Conservation (phyloP, 768 basidiomycete species). For the Cystofilobasidium ferigula region DNA sequence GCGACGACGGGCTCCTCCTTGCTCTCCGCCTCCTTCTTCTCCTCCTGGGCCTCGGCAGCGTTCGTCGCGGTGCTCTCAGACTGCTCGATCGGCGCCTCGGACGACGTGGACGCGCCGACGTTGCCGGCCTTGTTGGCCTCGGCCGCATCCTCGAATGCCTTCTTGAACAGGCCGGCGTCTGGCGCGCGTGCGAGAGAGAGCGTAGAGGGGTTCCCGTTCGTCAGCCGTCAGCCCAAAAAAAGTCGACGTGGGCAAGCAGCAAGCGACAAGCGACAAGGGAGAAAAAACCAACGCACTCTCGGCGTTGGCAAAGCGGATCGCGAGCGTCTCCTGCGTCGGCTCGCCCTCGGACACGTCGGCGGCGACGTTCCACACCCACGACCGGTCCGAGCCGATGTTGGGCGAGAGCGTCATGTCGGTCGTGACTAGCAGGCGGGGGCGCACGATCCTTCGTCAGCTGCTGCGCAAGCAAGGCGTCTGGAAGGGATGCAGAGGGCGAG, state of each 20-base stretch:
- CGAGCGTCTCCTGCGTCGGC: slow-evolving; percentile 85
- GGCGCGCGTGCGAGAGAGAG: no score
- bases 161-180: slow-evolving; percentile 84
- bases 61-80: background rate
- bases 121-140: background rate
- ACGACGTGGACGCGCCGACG: background rate
- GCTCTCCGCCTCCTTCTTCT: slow-evolving; percentile 3
- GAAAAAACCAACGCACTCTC: slow-evolving; percentile 56
- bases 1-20: slow-evolving; percentile 8
- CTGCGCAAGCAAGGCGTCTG: background rate
- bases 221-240: background rate
- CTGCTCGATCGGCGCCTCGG: background rate
- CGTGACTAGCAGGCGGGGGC: slow-evolving; percentile 49
- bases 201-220: no score
- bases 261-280: slow-evolving; percentile 11
- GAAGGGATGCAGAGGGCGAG: background rate
- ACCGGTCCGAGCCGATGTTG: slow-evolving; percentile 96
- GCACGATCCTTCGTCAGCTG: background rate
- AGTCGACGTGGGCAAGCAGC: background rate
- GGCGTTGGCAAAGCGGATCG: slow-evolving; percentile 93
- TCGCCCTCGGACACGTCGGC: slow-evolving; percentile 90
- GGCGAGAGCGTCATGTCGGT: slow-evolving; percentile 87
- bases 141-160: slow-evolving; percentile 67
- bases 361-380: slow-evolving; percentile 96
- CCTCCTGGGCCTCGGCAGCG: slow-evolving; percentile 5